Base-by-base conservation (phyloP, 352 stramenopile genomes). In the Stephanocyclus meneghinianus region DNA sequence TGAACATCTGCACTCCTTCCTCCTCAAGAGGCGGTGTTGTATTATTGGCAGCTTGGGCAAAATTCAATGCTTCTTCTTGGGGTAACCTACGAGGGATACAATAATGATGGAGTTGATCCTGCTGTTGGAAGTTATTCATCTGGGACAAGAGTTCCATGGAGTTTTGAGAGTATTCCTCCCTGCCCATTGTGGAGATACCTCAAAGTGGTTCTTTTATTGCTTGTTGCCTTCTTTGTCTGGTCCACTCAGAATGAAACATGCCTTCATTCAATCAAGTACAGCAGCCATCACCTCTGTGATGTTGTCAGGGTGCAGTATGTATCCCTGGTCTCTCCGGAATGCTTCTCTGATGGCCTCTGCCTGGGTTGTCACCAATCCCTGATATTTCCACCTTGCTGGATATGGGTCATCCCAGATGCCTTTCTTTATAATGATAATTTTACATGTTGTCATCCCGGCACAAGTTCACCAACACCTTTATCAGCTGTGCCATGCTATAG, bases 401-500 rank as follows among this genome's bases (percentile, higher is more conserved):
- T n/a, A n/a, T n/a, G n/a, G n/a, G n/a, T n/a, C n/a, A n/a, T 74
- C 32, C 50, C 50, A 55, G 10, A 67, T 63, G 8, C 29, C 48
- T 2, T 40, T 74, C 67, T 30, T 67, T 74, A 2, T 15, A 74
- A 1, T 10, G 7, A 4, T 63, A 32, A 50, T 67, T 67, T 13
- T 3, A 50, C 50, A 35, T 48, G 10, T 15, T 18, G 8, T 74
- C 32, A 11, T 65, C 9, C 51, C 55, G 67, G 29, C 5, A 40
- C 4, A 50, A 47, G 11, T n/a, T 40, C 15, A 67, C 15, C 29
- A 55, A 16, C 13, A 18, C 18, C 37, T 74, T 74, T 5, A 67
- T 67, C 5, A 74, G 67, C 5, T 67, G 1, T n/a, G 30, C 13
- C 67, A 74, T 51, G 29, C 65, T 73, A 18, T 64, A 73, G 6